Conservation (phyloP, 768 basidiomycete genomes). For the Boletellus sp. region DNA sequence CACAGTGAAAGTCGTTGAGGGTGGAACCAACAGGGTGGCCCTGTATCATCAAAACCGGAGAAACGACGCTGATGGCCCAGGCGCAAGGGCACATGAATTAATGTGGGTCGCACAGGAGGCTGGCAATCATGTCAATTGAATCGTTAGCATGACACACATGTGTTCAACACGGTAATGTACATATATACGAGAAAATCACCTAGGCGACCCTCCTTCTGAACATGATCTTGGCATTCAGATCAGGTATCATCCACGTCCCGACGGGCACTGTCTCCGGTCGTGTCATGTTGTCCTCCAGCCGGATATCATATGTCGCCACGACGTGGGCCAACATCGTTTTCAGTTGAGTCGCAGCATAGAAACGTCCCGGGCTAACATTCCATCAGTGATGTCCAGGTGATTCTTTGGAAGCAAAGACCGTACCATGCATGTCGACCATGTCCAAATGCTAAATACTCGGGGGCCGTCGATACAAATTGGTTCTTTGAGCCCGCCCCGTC, state of each 20-base stretch:
- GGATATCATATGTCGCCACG: conserved; percentile 30
- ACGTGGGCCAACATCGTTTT: conserved; percentile 47
- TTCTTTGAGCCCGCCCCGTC: conserved; percentile 32
- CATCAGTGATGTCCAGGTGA: neutral
- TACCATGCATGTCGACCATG: conserved; percentile 29
- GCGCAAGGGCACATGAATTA: too few species aligned
- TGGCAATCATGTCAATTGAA: too few species aligned
- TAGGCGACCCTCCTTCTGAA: conserved; percentile 12
- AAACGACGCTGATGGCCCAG: too few species aligned
- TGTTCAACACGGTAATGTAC: too few species aligned
- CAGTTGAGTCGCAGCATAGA: conserved; percentile 42
- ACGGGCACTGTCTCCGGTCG: neutral
- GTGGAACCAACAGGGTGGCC: too few species aligned
- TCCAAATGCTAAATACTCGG: conserved; percentile 38
- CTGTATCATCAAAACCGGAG: too few species aligned
- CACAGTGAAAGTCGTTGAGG: too few species aligned
- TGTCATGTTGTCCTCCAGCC: conserved; percentile 1
- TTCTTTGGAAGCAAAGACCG: conserved; percentile 2
- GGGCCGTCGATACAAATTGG: conserved; percentile 34
- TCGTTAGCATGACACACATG: too few species aligned
- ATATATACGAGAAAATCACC: too few species aligned
- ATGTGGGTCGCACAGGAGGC: too few species aligned
- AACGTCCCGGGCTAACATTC: conserved; percentile 27
- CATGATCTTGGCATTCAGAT: conserved; percentile 7
- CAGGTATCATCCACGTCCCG: neutral